Conservation (phyloP, 2,329 filamentous ascomycete species). For the Coniochaeta pulveracea region DNA sequence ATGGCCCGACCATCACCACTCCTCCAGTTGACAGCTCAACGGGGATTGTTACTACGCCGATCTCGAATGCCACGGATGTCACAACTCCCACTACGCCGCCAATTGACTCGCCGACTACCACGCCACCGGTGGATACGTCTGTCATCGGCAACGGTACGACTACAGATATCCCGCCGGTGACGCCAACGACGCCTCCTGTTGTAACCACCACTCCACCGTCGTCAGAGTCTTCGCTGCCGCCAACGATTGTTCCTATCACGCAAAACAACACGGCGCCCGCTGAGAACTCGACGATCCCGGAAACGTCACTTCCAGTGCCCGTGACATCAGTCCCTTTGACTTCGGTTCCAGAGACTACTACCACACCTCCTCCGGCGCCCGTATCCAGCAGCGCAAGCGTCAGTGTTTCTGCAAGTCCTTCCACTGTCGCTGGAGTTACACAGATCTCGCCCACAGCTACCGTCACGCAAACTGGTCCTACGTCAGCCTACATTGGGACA, state of each 20-base stretch:
- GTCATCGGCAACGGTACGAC: slow-evolving; percentile 7
- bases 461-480: slow-evolving; percentile 17
- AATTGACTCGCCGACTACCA: too few species aligned
- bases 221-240: not conserved
- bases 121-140: too few species aligned
- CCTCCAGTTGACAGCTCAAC: too few species aligned
- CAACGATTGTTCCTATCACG: not conserved
- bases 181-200: not conserved
- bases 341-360: too few species aligned
- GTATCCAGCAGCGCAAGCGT: not conserved
- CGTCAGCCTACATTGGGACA: slow-evolving; percentile 36
- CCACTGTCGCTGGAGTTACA: not conserved
- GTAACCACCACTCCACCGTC: slow-evolving; percentile 1
- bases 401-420: not conserved
- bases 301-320: slow-evolving; percentile 1
- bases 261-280: slow-evolving; percentile 10
- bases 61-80: too few species aligned
- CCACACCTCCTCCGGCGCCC: not conserved
- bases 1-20: not conserved
- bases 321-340: not conserved
- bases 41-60: too few species aligned
- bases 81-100: not conserved
- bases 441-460: slow-evolving; percentile 1
- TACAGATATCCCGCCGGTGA: slow-evolving; percentile 3
- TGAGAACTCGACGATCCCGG: slow-evolving; percentile 14